Evolutionary conservation across 2,329 filamentous ascomycete genomes (phyloP), one percentile per base, ranked within the genome.

Genomic region (Ophiognomonia clavigignenti-juglandacearum): DNA sequence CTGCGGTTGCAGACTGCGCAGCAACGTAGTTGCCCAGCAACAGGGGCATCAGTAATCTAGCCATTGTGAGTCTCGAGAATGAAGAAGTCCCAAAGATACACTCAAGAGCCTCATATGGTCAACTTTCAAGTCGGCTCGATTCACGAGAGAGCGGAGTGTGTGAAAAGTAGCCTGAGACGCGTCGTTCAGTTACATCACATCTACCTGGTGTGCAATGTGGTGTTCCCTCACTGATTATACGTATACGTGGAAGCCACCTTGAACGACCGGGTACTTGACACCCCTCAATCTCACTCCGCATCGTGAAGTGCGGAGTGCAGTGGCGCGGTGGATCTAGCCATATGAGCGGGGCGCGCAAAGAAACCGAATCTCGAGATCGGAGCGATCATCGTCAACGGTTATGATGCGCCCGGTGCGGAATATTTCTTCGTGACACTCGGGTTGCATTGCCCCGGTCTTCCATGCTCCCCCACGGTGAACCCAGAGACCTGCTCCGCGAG

Each of bases 251-350:
- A 18, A n/a, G 16, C 41, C 18, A 3, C 36, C 13, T 19, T 5
- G 18, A n/a, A 20, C 8, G n/a, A n/a, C n/a, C n/a, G n/a, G n/a
- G n/a, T n/a, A 24, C 4, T 14, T 26, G 24, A 24, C 36, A 35
- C 42, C 37, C 47, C 42, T 31, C 47, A 39, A 29, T 36, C 18
- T 14, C 24, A 31, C 36, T 14, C 40, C 19, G 18, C 36, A 22
- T 24, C 31, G 18, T 23, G 40, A 13, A 32, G 26, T 49, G 47
- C 42, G 38, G 47, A 49, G 42, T 39, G 37, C 37, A 31, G n/a
- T n/a, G n/a, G n/a, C n/a, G n/a, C n/a, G n/a, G n/a, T n/a, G n/a
- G n/a, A n/a, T 11, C n/a, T 5, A 31, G 4, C n/a, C n/a, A 5
- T 4, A n/a, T 31, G 11, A 10, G n/a, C 29, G 29, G 4, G 29